These are phyloP conservation scores for Fragaria nilgerrensis DNA, from an alignment of 306 rosid species.

Conservation along the genomic window DNA sequence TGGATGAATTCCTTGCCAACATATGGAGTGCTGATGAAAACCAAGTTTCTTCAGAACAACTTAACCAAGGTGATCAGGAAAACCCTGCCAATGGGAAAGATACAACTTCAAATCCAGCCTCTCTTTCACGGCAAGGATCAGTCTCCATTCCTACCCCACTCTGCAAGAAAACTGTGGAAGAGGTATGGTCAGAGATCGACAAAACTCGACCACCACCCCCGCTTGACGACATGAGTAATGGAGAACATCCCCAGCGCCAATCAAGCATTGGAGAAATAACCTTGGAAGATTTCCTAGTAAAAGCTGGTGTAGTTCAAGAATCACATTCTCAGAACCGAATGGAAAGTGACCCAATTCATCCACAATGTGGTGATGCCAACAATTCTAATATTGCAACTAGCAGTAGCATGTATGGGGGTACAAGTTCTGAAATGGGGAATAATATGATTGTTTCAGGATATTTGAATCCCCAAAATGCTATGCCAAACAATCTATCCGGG, in stretches of 20 bases:
- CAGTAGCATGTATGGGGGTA: slow-evolving; percentile 4
- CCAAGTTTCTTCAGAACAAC: slow-evolving; percentile 21
- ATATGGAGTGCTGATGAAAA: slow-evolving; percentile 54
- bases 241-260: slow-evolving; percentile 26
- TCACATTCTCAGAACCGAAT: slow-evolving; percentile 24
- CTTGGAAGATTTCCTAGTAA: slow-evolving; percentile 66
- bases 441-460: slow-evolving; percentile 22
- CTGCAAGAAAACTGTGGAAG: slow-evolving; percentile 65
- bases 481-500: slow-evolving; percentile 15
- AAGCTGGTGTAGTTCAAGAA: slow-evolving; percentile 66
- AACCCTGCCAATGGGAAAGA: not conserved
- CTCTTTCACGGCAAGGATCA: slow-evolving; percentile 25
- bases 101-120: slow-evolving; percentile 9
- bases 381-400: slow-evolving; percentile 6
- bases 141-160: slow-evolving; percentile 51
- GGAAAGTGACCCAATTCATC: slow-evolving; percentile 19
- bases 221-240: slow-evolving; percentile 1
- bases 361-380: slow-evolving; percentile 10
- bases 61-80: slow-evolving; percentile 4
- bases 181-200: slow-evolving; percentile 68
- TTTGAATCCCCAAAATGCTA: slow-evolving; percentile 23
- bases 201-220: slow-evolving; percentile 21
- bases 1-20: slow-evolving; percentile 71
- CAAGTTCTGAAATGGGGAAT: slow-evolving; percentile 31
- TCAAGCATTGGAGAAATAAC: slow-evolving; percentile 60